A percentile compares a stretch with the other conserved stretches of the same genome.
Evolutionary conservation across 495 filamentous ascomycete species (phyloP).

Genomic region (Staphylotrichum tortipilum): DNA sequence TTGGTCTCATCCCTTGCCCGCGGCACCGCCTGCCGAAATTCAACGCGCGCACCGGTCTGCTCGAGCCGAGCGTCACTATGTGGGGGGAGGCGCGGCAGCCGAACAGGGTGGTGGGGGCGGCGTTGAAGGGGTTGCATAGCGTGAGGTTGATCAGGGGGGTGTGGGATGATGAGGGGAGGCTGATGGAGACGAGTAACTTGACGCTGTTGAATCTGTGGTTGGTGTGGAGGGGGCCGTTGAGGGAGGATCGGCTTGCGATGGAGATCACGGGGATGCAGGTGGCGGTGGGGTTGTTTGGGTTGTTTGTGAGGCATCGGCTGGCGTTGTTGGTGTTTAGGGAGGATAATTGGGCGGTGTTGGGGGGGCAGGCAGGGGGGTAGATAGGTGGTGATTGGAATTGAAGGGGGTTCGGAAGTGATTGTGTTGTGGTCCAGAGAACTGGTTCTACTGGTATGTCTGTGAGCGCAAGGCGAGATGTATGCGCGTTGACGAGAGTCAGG

Average conservation of each 20-base stretch:
- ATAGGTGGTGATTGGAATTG: too few species aligned
- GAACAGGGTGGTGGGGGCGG: constrained; percentile 46
- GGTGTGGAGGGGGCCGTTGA: constrained; percentile 87
- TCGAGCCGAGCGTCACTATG: constrained; percentile 75
- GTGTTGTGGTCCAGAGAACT: too few species aligned
- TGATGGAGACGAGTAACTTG: constrained; percentile 79
- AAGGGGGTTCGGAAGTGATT: too few species aligned
- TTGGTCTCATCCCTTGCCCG: constrained; percentile 81
- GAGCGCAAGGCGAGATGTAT: too few species aligned
- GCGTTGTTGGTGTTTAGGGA: constrained; percentile 76
- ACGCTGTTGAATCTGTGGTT: constrained; percentile 94
- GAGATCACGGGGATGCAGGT: constrained; percentile 69
- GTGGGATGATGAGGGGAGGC: constrained; percentile 54
- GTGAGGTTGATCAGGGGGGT: constrained; percentile 57
- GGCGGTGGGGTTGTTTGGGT: constrained; percentile 63
- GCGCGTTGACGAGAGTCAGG: too few species aligned
- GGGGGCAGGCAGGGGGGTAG: too few species aligned
- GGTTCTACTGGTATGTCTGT: too few species aligned
- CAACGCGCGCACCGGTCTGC: constrained; percentile 68
- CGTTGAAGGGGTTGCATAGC: constrained; percentile 54
- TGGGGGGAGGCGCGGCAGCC: constrained; percentile 65
- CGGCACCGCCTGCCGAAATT: constrained; percentile 85
- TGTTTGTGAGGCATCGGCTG: constrained; percentile 76
- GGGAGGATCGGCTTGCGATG: constrained; percentile 71
- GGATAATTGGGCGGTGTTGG: constrained; percentile 59